phyloP scores from a whole-genome alignment of 352 stramenopile genomes.

The Phytophthora brassicae region DNA sequence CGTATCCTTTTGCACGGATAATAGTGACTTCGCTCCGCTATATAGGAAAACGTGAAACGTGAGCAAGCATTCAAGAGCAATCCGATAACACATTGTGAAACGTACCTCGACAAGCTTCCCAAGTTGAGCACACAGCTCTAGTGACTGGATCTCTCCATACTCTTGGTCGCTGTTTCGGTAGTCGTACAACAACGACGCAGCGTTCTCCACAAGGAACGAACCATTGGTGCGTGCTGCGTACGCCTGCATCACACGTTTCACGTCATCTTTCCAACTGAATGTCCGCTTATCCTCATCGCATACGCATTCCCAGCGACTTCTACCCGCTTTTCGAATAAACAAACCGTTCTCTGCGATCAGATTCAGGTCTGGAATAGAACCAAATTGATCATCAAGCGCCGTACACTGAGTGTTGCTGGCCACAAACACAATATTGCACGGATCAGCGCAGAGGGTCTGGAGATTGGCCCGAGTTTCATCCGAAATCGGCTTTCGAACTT shows the following conservation, averaged over 20 bases:
- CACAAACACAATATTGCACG: conserved; percentile 70
- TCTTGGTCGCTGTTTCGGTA: conserved; percentile 98
- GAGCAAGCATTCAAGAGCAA: background rate
- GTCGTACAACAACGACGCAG: conserved; percentile 97
- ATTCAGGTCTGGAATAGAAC: conserved; percentile 49
- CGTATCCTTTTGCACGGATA: conserved; percentile 60
- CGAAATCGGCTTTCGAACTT: conserved; percentile 69
- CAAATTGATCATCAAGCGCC: conserved; percentile 66
- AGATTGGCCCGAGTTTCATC: conserved; percentile 58
- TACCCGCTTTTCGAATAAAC: conserved; percentile 50
- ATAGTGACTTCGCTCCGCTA: conserved; percentile 66
- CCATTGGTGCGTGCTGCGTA: conserved; percentile 97
- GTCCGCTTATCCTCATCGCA: conserved; percentile 52
- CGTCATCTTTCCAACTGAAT: conserved; percentile 94
- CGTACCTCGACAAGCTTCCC: conserved; percentile 92
- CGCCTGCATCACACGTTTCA: conserved; percentile 95
- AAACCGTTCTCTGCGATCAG: conserved; percentile 72
- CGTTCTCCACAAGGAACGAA: conserved; percentile 96
- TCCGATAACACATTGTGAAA: background rate
- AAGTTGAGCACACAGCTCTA: conserved; percentile 91
- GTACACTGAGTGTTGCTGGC: conserved; percentile 57
- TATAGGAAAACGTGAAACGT: background rate
- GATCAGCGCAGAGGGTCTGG: conserved; percentile 52
- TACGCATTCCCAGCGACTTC: conserved; percentile 56
- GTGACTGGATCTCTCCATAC: conserved; percentile 97